Base-by-base conservation (phyloP, 1,139 yeast species). In the Candida freyschussii region DNA sequence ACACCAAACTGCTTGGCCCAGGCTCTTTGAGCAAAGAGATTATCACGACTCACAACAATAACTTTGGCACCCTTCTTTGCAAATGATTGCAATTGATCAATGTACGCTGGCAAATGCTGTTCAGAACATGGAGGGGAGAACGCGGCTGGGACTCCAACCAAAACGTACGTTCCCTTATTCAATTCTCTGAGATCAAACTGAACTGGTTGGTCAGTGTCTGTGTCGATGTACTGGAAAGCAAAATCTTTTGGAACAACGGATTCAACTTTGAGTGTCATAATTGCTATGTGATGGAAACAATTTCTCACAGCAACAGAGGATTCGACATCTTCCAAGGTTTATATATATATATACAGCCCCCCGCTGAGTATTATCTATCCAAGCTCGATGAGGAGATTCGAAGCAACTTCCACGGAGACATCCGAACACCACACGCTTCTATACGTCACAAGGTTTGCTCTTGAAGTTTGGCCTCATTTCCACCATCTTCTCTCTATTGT, bases 61-160 rank as follows among this genome's bases (percentile, higher is more conserved):
- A 86, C 64, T 49, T 72, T 73, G 26, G 80, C 80, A 15, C 86
- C 84, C 58, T 78, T 79, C 33, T 73, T 69, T 13, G 56, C 55
- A 36, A 69, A 48, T 30, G 70, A 61, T 36, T 62, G 56, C 21
- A 43, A 22, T 17, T 33, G 24, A 9, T 34, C 36, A 40, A 85
- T 61, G 59, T 68, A 83, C 11, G 75, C 78, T 15, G 95, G 95
- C 44, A 86, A 71, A 60, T 86, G 95, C 50, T 69, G 65, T 45
- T 76, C 86, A 26, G 89, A 75, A 62, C 95, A 85, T 10, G 93
- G 76, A 43, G 94, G 94, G 17, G 95, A 82, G 67, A 85, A 85
- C n/a, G 95, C 93, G 39, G 94, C 95, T 37, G 95, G 95, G 18
- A 82, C 91, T 34, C 86, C 75, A 26, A 86, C 84, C 43, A 85